Percentiles rank a stretch among this genome's conserved stretches.
phyloP scores from a whole-genome alignment of 208 protist species.

The Wallacemonas sp. region DNA sequence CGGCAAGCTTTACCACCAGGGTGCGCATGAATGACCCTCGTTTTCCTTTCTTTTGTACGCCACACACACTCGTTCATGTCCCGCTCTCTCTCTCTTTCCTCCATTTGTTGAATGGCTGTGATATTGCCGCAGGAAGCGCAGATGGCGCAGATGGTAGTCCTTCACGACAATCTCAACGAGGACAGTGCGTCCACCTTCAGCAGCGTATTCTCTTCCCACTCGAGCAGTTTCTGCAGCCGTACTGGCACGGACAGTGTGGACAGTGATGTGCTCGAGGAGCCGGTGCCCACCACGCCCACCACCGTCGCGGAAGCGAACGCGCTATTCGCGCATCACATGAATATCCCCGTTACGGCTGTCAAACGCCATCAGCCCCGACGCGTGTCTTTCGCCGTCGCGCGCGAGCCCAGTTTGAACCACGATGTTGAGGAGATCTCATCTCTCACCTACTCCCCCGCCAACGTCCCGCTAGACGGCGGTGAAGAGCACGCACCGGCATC shows the following conservation, averaged over 20 bases:
- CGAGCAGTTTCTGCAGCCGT: not conserved
- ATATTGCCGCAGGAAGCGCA: too few species aligned
- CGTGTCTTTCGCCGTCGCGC: not conserved
- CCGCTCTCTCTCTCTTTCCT: too few species aligned
- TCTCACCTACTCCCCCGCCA: not conserved
- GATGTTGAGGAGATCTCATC: not conserved
- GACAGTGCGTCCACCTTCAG: conserved; percentile 6
- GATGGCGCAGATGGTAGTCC: not conserved
- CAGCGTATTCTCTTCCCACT: not conserved
- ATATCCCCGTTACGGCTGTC: not conserved
- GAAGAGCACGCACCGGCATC: too few species aligned
- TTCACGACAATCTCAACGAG: conserved; percentile 4
- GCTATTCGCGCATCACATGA: not conserved
- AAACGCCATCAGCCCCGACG: not conserved
- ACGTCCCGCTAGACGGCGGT: too few species aligned
- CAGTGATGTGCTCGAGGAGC: not conserved
- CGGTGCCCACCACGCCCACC: not conserved
- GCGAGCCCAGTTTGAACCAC: conserved; percentile 3
- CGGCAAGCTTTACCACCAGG: too few species aligned
- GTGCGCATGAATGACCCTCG: not conserved
- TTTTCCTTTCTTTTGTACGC: not conserved
- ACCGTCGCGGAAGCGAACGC: not conserved
- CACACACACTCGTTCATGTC: too few species aligned
- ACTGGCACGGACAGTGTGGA: not conserved
- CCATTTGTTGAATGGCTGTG: too few species aligned